phyloP scores from a whole-genome alignment of 2,329 filamentous ascomycete species.

The Fusarium torreyae region DNA sequence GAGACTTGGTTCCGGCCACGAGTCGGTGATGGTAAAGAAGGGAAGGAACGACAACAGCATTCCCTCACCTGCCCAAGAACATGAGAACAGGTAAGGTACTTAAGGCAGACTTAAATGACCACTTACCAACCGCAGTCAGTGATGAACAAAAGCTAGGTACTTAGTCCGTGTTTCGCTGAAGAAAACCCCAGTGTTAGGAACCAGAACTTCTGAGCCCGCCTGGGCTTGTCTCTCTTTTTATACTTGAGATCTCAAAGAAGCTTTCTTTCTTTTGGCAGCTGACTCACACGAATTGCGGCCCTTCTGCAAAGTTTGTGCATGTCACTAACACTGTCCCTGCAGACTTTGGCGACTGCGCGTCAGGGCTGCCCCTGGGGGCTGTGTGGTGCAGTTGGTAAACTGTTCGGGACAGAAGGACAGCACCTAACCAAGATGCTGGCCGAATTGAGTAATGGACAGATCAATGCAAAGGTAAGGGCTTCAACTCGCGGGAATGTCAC shows the following conservation, averaged over 20 bases:
- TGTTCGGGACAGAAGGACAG: accelerated
- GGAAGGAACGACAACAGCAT: background rate
- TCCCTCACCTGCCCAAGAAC: background rate
- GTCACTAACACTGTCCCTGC: background rate
- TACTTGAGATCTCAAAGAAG: background rate
- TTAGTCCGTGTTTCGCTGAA: no score
- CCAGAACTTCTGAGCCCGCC: no score
- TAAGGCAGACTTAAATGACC: background rate
- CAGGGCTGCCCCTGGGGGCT: background rate
- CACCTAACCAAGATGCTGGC: no score
- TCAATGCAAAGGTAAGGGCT: background rate
- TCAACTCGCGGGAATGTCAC: background rate
- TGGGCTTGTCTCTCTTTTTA: background rate
- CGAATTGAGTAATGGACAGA: no score
- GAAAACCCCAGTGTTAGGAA: no score
- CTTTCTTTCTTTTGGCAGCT: background rate
- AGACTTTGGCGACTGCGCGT: background rate
- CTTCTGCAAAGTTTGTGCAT: background rate
- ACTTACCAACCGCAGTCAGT: slow-evolving; percentile 13
- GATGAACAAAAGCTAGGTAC: no score
- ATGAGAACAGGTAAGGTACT: background rate
- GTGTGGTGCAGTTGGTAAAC: background rate
- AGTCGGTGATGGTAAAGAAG: background rate
- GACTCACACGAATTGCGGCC: background rate
- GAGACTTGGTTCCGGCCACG: background rate